phyloP scores from a whole-genome alignment of 192 early-diverging fungal genomes.

The Dissophora ornata region DNA sequence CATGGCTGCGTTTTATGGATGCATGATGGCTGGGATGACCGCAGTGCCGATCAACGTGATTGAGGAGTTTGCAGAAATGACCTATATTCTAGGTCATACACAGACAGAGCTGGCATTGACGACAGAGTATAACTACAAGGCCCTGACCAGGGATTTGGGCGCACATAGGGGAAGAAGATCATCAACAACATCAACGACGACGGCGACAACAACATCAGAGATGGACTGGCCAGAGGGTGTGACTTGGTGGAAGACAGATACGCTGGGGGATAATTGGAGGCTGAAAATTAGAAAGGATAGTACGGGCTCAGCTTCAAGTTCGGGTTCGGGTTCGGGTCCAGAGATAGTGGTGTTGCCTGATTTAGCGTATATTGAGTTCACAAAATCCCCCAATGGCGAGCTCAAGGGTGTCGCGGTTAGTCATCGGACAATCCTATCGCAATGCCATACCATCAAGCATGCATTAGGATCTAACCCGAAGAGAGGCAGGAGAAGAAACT shows the following conservation, averaged over 20 bases:
- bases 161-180: too few species aligned
- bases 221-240: constrained; percentile 69
- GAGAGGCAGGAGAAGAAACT: neutral
- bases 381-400: constrained; percentile 81
- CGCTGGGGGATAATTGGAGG: constrained; percentile 59
- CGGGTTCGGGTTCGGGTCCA: constrained; percentile 22
- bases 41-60: constrained; percentile 85
- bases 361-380: constrained; percentile 87
- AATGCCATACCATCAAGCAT: constrained; percentile 58
- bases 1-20: constrained; percentile 79
- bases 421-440: constrained; percentile 76
- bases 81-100: constrained; percentile 73
- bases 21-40: constrained; percentile 79
- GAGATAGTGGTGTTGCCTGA: constrained; percentile 56
- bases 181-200: constrained; percentile 32
- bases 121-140: constrained; percentile 77
- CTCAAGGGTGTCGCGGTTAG: constrained; percentile 84
- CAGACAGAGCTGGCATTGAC: constrained; percentile 74
- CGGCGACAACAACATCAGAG: neutral
- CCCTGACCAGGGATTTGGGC: constrained; percentile 71
- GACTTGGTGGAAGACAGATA: constrained; percentile 84
- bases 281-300: constrained; percentile 49
- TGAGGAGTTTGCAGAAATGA: constrained; percentile 80
- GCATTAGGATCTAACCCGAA: constrained; percentile 14
- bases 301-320: too few species aligned